Evolutionary conservation across 2,329 filamentous ascomycete genomes (phyloP).

Genomic region (Penicillium vulpinum): DNA sequence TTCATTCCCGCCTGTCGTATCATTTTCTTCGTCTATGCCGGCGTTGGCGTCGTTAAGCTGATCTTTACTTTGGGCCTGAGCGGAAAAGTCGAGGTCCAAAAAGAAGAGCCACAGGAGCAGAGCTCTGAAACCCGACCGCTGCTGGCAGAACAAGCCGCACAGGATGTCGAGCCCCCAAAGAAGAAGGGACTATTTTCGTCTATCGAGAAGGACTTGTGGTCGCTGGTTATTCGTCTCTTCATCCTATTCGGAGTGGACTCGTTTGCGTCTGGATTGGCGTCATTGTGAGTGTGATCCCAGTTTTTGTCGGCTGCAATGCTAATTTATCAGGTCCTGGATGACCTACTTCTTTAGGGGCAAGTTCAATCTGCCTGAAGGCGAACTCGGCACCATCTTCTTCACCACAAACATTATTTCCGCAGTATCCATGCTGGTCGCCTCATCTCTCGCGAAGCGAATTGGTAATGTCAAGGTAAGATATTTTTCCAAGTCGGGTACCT

Average conservation of each 20-base stretch:
- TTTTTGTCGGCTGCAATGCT: constrained; percentile 31
- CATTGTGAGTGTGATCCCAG: constrained; percentile 50
- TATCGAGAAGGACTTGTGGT: constrained; percentile 53
- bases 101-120: constrained; percentile 22
- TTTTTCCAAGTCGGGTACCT: constrained; percentile 1
- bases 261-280: constrained; percentile 69
- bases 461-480: constrained; percentile 50
- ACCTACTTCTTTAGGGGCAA: constrained; percentile 60
- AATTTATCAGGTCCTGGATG: constrained; percentile 46
- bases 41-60: constrained; percentile 59
- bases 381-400: constrained; percentile 57
- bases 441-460: constrained; percentile 65
- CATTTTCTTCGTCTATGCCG: constrained; percentile 60
- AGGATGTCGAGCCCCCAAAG: constrained; percentile 17
- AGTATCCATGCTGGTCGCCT: constrained; percentile 52
- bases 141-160: constrained; percentile 21
- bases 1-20: constrained; percentile 53
- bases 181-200: constrained; percentile 52
- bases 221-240: constrained; percentile 55
- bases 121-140: constrained; percentile 41
- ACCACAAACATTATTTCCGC: constrained; percentile 46
- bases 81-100: constrained; percentile 46
- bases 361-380: constrained; percentile 54
- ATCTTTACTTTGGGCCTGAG: constrained; percentile 54
- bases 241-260: constrained; percentile 68